Base-by-base conservation (phyloP, 805 yeast genomes). In the Ogataea degrootiae region DNA sequence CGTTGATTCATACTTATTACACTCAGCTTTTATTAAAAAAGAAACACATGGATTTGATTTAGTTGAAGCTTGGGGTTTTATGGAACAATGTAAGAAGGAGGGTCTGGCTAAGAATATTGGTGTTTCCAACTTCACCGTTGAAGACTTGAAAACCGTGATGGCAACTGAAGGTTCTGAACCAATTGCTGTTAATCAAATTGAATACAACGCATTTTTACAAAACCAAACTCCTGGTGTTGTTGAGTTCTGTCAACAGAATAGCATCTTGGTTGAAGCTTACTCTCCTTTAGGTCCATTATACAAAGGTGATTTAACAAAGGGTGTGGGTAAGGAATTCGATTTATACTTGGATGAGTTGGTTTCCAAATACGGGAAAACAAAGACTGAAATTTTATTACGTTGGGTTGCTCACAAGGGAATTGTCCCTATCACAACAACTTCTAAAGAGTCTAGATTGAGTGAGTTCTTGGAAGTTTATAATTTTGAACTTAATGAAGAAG, bases 151-250 rank as follows among this genome's bases (percentile, higher is more conserved):
- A 51, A 62, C 22, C 23, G 62, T 79, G 17, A 58, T 76, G 40
- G 58, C 63, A 21, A 61, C 62, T 44, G 72, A 69, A 50, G 88
- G 88, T 4, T 31, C 17, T 11, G n/a, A 38, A 7, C 73, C 68
- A 49, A 80, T 83, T 34, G 72, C 68, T 49, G 80, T 83, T 33
- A 76, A 84, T 58, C 91, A 85, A 64, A 80, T 85, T 51, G 91
- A 85, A 60, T 82, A 73, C 69, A 82, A 75, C 60, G 82, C 88
- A 1, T 80, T 81, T 57, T 68, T 83, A 54, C 87, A 79, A 58
- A 70, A 82, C 52, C 88, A 83, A 61, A 69, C 84, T 3, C 79
- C 81, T 0, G 86, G 81, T 1, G 67, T 77, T 49, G 72, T 74
- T 41, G 74, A 79, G 14, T 84, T 70, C 58, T 69, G 76, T 48